Conservation (phyloP, 1,284 basidiomycete species). For the Microbotryum scabiosae region DNA sequence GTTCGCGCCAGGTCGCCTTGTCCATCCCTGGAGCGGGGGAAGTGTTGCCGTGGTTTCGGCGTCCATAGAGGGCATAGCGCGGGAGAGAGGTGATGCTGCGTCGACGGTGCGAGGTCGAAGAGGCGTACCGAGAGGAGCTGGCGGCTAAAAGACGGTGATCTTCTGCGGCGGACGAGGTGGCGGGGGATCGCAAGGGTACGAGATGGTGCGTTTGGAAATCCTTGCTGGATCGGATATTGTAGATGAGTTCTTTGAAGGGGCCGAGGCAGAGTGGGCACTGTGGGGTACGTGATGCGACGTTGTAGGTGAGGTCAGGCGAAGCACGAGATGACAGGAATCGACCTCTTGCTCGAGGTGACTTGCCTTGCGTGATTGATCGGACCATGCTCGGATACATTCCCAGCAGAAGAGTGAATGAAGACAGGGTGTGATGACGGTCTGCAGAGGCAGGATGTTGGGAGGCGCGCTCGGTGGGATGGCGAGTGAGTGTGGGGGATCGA, state of each 20-base stretch:
- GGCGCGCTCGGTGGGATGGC: no score
- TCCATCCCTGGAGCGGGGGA: slow-evolving; percentile 6
- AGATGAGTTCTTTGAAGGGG: slow-evolving; percentile 34
- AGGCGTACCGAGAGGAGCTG: not conserved
- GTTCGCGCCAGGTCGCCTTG: slow-evolving; percentile 19
- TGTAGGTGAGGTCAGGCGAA: no score
- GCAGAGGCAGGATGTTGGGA: not conserved
- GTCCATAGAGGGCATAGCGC: slow-evolving; percentile 27
- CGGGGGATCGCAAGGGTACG: slow-evolving; percentile 15
- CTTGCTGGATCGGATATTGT: slow-evolving; percentile 34
- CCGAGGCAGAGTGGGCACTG: slow-evolving; percentile 38
- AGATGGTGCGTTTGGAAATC: slow-evolving; percentile 37
- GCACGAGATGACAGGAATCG: slow-evolving; percentile 19
- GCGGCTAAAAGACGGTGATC: not conserved
- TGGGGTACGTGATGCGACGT: slow-evolving; percentile 17
- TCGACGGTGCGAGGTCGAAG: not conserved
- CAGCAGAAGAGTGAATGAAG: slow-evolving; percentile 39
- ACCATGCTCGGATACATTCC: slow-evolving; percentile 37
- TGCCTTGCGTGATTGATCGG: slow-evolving; percentile 34
- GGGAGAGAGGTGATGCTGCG: slow-evolving; percentile 9
- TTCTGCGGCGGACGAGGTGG: not conserved
- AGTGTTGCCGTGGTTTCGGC: not conserved
- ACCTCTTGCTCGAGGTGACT: not conserved
- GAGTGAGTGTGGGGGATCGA: not conserved
- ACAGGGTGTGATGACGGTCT: slow-evolving; percentile 35